Conservation (phyloP, 441 rosid genomes). For the Hura crepitans region DNA sequence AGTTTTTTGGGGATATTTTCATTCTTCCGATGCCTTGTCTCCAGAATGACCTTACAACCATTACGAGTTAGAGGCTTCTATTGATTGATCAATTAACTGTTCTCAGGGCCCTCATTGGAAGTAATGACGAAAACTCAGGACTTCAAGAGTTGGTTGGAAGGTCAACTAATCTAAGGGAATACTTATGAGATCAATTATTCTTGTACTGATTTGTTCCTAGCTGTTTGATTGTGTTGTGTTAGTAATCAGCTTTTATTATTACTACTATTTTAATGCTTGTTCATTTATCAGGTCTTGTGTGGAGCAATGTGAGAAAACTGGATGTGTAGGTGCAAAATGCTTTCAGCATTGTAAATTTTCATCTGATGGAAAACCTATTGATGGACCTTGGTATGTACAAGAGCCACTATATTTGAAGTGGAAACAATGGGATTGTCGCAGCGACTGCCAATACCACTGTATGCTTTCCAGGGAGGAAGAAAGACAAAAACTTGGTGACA, state of each 20-base stretch:
- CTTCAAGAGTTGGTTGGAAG: neutral
- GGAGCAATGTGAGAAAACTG: conserved; percentile 67
- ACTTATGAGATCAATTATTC: neutral
- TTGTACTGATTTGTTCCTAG: conserved; percentile 3
- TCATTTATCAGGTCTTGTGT: conserved; percentile 57
- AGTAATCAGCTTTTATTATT: neutral
- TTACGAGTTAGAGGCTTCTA: neutral
- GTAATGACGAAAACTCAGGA: neutral
- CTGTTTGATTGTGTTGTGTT: conserved; percentile 7
- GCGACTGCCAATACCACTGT: conserved; percentile 84
- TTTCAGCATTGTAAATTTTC: conserved; percentile 71
- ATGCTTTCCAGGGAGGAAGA: conserved; percentile 75
- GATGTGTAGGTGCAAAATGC: conserved; percentile 68
- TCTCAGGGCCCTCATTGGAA: neutral
- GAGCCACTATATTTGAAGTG: conserved; percentile 76
- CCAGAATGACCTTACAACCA: neutral
- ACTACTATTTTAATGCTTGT: conserved; percentile 11
- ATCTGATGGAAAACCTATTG: conserved; percentile 41
- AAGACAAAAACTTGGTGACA: conserved; percentile 49
- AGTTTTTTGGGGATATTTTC: neutral
- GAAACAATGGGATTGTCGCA: conserved; percentile 82
- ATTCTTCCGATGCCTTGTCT: neutral
- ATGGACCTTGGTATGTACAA: conserved; percentile 78
- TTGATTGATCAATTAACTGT: neutral
- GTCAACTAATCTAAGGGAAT: neutral